These are phyloP conservation scores for Boletus vermiculosoides DNA, from an alignment of 768 basidiomycete genomes.

Conservation along the genomic window DNA sequence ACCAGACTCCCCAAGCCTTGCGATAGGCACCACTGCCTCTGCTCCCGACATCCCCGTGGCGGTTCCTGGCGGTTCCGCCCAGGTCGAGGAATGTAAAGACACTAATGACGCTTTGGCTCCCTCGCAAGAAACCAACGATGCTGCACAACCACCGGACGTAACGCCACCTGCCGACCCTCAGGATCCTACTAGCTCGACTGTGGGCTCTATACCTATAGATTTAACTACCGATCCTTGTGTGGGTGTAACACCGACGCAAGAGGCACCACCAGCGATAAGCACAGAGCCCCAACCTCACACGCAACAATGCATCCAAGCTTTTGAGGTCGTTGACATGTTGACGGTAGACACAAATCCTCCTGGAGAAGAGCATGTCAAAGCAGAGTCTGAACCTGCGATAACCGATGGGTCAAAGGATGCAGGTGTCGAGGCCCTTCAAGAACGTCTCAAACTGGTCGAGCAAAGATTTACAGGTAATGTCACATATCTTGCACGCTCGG, in stretches of 20 bases:
- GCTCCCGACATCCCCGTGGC: neutral
- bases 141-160: neutral
- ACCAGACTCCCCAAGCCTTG: constrained; percentile 38
- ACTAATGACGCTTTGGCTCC: neutral
- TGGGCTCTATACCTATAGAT: neutral
- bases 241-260: neutral
- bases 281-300: neutral
- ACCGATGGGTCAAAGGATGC: constrained; percentile 6
- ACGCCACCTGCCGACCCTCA: neutral
- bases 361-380: neutral
- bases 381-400: neutral
- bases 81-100: neutral
- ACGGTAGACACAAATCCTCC: neutral
- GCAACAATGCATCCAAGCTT: neutral
- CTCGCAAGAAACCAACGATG: constrained; percentile 1
- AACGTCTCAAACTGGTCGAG: constrained; percentile 67
- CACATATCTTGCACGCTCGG: neutral
- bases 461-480: constrained; percentile 69
- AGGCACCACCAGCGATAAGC: neutral
- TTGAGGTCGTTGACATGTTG: neutral
- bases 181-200: neutral
- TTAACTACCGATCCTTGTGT: neutral
- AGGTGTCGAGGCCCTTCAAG: constrained; percentile 59
- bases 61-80: neutral
- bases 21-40: neutral